Conservation (phyloP, 371 early-diverging fungal species). For the Mucor irregularis region DNA sequence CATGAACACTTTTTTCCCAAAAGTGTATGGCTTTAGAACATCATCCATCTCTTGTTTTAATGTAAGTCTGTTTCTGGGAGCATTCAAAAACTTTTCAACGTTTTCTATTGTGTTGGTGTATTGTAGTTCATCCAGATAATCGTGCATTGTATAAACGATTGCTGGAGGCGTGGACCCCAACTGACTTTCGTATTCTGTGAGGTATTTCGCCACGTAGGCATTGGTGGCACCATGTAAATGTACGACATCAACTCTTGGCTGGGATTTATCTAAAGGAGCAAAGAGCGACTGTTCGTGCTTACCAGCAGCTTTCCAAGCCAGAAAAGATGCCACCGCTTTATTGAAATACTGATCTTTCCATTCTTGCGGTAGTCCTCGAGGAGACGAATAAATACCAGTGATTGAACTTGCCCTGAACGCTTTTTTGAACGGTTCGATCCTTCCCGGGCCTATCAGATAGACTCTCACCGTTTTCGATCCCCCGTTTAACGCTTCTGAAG, state of each 20-base stretch:
- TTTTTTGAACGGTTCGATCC: constrained; percentile 43
- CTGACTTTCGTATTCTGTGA: constrained; percentile 38
- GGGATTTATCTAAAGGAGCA: constrained; percentile 31
- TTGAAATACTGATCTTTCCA: constrained; percentile 67
- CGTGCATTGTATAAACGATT: constrained; percentile 67
- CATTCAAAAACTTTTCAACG: constrained; percentile 51
- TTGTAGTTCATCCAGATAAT: constrained; percentile 62
- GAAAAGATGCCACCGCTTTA: constrained; percentile 60
- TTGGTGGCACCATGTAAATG: constrained; percentile 69
- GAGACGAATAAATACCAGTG: constrained; percentile 53
- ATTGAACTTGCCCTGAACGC: constrained; percentile 48
- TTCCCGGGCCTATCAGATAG: constrained; percentile 60
- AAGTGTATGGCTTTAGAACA: constrained; percentile 35
- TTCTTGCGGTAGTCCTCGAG: constrained; percentile 56
- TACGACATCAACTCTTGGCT: constrained; percentile 54
- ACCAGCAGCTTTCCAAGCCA: constrained; percentile 49
- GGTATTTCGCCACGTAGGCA: constrained; percentile 48
- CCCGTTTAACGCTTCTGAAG: background rate
- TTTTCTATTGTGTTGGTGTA: constrained; percentile 57
- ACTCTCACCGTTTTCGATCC: constrained; percentile 31
- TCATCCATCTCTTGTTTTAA: constrained; percentile 6
- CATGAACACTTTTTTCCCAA: constrained; percentile 52
- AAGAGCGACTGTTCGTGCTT: constrained; percentile 58
- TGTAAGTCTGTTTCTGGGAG: background rate
- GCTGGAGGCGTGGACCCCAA: constrained; percentile 50